Percentiles rank a stretch among this genome's conserved stretches.
Conservation (phyloP, 805 yeast genomes). For the Saccharomyces jurei region DNA sequence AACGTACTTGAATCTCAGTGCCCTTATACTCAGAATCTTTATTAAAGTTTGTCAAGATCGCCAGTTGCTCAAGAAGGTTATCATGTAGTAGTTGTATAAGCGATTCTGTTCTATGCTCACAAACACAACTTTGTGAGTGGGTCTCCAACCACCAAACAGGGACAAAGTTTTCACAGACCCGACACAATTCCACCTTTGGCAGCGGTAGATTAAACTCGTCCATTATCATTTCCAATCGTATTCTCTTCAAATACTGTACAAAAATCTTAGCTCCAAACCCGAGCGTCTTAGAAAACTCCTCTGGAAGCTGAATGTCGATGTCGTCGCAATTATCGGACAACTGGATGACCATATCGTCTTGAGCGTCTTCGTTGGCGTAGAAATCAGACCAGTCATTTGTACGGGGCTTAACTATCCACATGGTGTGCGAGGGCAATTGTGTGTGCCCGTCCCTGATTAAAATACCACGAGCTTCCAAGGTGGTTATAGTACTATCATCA, state of each 20-base stretch:
- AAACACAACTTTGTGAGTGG: constrained; percentile 79
- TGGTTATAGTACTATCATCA: constrained; percentile 47
- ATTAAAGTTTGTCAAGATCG: constrained; percentile 33
- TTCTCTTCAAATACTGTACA: constrained; percentile 57
- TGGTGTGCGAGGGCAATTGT: constrained; percentile 63
- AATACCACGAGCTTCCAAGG: constrained; percentile 91
- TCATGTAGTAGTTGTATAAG: constrained; percentile 72
- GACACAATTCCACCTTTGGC: constrained; percentile 77
- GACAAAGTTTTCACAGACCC: constrained; percentile 85
- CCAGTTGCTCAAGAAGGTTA: constrained; percentile 59
- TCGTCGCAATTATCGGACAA: constrained; percentile 33
- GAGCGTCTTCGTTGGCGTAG: background rate
- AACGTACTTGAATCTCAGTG: constrained; percentile 27
- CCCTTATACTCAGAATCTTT: constrained; percentile 49
- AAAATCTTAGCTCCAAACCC: constrained; percentile 89
- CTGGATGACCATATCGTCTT: background rate
- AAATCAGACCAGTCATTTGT: constrained; percentile 35
- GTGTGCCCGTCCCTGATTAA: constrained; percentile 56
- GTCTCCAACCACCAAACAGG: constrained; percentile 95
- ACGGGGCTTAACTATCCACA: constrained; percentile 83
- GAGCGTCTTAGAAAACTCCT: constrained; percentile 56
- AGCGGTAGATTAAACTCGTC: constrained; percentile 61
- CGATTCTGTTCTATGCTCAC: constrained; percentile 78
- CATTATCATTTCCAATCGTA: constrained; percentile 56
- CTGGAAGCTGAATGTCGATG: constrained; percentile 40